A percentile compares a stretch with the other conserved stretches of the same genome.
Evolutionary conservation across 495 filamentous ascomycete genomes (phyloP).

Genomic region (Neurospora tetrasperma): DNA sequence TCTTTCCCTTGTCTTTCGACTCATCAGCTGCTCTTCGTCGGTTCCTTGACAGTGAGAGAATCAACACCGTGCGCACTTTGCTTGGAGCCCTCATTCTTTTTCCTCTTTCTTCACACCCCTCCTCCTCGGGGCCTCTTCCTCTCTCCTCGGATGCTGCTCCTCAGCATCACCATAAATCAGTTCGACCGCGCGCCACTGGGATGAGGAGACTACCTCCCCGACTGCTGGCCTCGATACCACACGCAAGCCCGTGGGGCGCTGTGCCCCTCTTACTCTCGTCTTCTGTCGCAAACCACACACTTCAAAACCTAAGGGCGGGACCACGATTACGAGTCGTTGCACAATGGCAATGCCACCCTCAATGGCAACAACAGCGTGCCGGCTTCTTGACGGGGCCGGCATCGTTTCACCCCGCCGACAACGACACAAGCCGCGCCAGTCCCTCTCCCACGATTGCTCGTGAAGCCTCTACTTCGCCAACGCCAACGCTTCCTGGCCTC

Average conservation of each 20-base stretch:
- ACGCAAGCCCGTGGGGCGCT: conserved; percentile 8
- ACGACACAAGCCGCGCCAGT: background rate
- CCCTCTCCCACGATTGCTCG: background rate
- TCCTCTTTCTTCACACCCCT: background rate
- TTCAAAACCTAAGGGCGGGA: background rate
- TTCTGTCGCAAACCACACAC: background rate
- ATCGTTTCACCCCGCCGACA: background rate
- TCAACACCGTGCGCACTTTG: background rate
- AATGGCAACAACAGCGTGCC: background rate
- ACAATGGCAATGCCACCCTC: conserved; percentile 2
- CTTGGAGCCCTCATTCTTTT: background rate
- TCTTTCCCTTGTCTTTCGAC: background rate
- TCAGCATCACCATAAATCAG: conserved; percentile 15
- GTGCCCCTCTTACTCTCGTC: background rate
- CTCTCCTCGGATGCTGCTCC: conserved; percentile 20
- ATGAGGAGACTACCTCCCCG: conserved; percentile 28
- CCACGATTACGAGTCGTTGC: background rate
- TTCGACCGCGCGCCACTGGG: conserved; percentile 21
- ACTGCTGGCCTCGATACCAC: conserved; percentile 14
- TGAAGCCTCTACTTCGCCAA: background rate
- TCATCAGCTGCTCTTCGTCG: background rate
- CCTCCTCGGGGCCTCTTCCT: background rate
- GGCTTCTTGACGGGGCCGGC: background rate
- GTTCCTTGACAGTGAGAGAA: background rate
- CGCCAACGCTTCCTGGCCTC: background rate